Conservation (phyloP, 2,329 filamentous ascomycete species). For the Amylocarpus encephaloides region DNA sequence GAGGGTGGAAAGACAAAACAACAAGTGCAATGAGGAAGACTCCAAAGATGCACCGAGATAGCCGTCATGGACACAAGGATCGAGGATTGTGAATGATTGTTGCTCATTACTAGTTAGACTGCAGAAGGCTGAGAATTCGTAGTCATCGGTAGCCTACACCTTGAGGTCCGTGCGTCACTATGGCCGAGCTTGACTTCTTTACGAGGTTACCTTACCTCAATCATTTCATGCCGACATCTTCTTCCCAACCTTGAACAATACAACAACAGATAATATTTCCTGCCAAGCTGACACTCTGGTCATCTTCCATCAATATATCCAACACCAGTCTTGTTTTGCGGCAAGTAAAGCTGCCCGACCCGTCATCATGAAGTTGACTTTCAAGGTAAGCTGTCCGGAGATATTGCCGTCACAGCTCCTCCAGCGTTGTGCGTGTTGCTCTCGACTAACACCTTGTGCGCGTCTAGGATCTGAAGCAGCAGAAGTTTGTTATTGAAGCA, state of each 20-base stretch:
- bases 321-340: neutral
- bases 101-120: no score
- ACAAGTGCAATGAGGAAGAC: neutral
- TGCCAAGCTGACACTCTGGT: neutral
- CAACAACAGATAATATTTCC: neutral
- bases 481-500: slow-evolving; percentile 95
- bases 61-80: no score
- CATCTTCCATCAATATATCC: neutral
- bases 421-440: slow-evolving; percentile 16
- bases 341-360: slow-evolving; percentile 1
- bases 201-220: no score
- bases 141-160: neutral
- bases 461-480: slow-evolving; percentile 87
- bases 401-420: slow-evolving; percentile 10
- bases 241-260: neutral
- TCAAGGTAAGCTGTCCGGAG: slow-evolving; percentile 48
- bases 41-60: neutral
- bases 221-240: no score
- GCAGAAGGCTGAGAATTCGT: neutral
- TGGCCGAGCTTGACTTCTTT: no score
- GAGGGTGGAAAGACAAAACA: neutral
- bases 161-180: neutral
- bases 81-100: no score
- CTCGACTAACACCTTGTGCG: slow-evolving; percentile 18
- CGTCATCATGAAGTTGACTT: slow-evolving; percentile 62